Conservation (phyloP, 1,284 basidiomycete species). For the Apiotrichum gamsii region DNA sequence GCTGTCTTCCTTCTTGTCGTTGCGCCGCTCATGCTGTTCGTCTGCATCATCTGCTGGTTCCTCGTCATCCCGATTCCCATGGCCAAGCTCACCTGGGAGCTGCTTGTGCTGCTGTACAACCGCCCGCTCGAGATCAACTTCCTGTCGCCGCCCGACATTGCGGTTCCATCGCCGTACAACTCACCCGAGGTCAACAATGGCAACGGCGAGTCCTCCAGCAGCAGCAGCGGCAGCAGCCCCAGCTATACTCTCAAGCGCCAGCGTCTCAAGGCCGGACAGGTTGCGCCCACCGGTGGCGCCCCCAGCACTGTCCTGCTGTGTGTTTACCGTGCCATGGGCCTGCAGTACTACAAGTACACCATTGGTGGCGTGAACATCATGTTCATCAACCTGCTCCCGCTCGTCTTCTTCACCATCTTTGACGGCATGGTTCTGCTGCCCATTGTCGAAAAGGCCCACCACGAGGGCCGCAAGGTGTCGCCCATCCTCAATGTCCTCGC, state of each 20-base stretch:
- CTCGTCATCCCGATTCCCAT: slow-evolving; percentile 93
- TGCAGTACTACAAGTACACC: slow-evolving; percentile 98
- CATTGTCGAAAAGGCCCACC: slow-evolving; percentile 60
- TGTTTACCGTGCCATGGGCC: slow-evolving; percentile 84
- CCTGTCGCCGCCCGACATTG: slow-evolving; percentile 52
- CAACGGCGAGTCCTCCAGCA: slow-evolving; percentile 22
- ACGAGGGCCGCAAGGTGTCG: slow-evolving; percentile 28
- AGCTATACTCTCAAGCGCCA: slow-evolving; percentile 56
- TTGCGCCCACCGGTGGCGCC: slow-evolving; percentile 64
- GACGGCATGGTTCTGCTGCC: slow-evolving; percentile 81
- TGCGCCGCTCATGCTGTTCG: slow-evolving; percentile 78
- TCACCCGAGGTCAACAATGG: slow-evolving; percentile 10
- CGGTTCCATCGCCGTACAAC: slow-evolving; percentile 15
- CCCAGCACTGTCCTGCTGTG: slow-evolving; percentile 85
- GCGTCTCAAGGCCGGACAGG: slow-evolving; percentile 61
- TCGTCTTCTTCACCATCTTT: slow-evolving; percentile 93
- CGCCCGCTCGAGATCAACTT: slow-evolving; percentile 86
- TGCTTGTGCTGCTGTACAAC: slow-evolving; percentile 74
- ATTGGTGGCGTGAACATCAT: slow-evolving; percentile 97
- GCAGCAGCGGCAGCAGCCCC: slow-evolving; percentile 5
- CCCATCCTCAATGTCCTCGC: slow-evolving; percentile 63
- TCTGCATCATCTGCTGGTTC: slow-evolving; percentile 86
- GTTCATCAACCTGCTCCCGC: slow-evolving; percentile 89
- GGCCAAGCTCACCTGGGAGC: slow-evolving; percentile 92
- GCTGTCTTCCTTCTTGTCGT: slow-evolving; percentile 66